These are phyloP conservation scores for Cicer bijugum DNA, from an alignment of 306 rosid species.

Conservation along the genomic window DNA sequence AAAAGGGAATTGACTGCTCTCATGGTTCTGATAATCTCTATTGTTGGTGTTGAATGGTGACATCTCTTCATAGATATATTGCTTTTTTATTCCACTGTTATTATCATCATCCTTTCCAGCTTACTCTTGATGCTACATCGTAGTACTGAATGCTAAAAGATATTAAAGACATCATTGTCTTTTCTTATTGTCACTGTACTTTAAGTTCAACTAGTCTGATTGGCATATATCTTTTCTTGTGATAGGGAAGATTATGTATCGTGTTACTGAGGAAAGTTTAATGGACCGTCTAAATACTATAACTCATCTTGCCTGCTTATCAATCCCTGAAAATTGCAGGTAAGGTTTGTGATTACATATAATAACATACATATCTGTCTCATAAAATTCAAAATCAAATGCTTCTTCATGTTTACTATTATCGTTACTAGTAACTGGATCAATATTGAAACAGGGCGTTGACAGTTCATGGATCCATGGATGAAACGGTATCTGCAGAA, in stretches of 20 bases:
- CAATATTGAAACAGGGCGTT: conserved; percentile 63
- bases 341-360: conserved; percentile 32
- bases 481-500: conserved; percentile 68
- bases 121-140: conserved; percentile 13
- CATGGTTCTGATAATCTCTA: not conserved
- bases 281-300: conserved; percentile 76
- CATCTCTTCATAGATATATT: conserved; percentile 26
- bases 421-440: conserved; percentile 15
- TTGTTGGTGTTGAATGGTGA: not conserved
- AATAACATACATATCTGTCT: not conserved
- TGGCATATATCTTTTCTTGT: conserved; percentile 19
- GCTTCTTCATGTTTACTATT: conserved; percentile 32
- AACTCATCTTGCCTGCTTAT: conserved; percentile 62
- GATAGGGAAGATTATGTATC: conserved; percentile 65
- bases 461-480: conserved; percentile 90
- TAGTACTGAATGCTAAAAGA: not conserved
- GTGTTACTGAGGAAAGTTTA: conserved; percentile 83
- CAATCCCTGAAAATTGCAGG: conserved; percentile 73
- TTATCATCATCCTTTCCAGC: conserved; percentile 3
- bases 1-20: conserved; percentile 45
- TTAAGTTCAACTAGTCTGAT: conserved; percentile 1
- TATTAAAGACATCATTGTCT: conserved; percentile 9
- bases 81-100: conserved; percentile 1
- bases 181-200: conserved; percentile 21
- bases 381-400: conserved; percentile 17